A percentile compares a stretch with the other conserved stretches of the same genome.
phyloP scores from a whole-genome alignment of 805 yeast species.

The Cyberlindnera xylosilytica region DNA sequence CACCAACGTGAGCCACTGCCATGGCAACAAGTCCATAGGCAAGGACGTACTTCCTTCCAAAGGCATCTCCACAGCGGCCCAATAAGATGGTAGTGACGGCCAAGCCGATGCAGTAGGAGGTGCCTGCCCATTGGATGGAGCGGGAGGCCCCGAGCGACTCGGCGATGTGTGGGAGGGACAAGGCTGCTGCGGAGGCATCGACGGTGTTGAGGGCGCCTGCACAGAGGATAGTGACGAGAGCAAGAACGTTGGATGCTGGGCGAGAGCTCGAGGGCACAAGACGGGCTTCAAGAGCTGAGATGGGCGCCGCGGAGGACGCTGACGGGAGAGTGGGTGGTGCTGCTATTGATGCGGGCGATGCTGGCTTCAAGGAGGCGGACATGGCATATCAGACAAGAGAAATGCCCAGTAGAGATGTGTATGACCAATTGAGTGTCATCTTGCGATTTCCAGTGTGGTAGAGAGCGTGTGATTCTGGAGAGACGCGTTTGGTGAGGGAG shows the following conservation, averaged over 20 bases:
- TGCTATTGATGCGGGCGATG: background rate
- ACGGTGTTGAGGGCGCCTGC: constrained; percentile 9
- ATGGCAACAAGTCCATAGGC: constrained; percentile 38
- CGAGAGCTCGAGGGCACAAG: constrained; percentile 5
- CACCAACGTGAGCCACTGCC: constrained; percentile 42
- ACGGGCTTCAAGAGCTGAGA: constrained; percentile 7
- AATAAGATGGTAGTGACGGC: constrained; percentile 50
- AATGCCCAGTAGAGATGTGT: too few species aligned
- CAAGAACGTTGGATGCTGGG: background rate
- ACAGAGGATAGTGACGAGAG: constrained; percentile 1
- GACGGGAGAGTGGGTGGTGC: too few species aligned
- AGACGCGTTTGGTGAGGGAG: background rate
- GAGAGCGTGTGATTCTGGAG: background rate
- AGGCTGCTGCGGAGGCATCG: constrained; percentile 12
- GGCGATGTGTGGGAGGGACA: constrained; percentile 45
- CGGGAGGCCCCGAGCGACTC: constrained; percentile 40
- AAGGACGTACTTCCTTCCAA: constrained; percentile 48
- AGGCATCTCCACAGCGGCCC: constrained; percentile 54
- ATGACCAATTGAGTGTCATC: too few species aligned
- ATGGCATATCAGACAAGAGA: too few species aligned
- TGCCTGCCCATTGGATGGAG: constrained; percentile 59
- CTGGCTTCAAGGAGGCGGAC: background rate
- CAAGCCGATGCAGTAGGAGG: constrained; percentile 48
- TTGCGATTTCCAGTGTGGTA: too few species aligned
- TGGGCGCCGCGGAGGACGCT: too few species aligned